phyloP scores from a whole-genome alignment of 2,329 filamentous ascomycete species.

The Claviceps humidiphila region DNA sequence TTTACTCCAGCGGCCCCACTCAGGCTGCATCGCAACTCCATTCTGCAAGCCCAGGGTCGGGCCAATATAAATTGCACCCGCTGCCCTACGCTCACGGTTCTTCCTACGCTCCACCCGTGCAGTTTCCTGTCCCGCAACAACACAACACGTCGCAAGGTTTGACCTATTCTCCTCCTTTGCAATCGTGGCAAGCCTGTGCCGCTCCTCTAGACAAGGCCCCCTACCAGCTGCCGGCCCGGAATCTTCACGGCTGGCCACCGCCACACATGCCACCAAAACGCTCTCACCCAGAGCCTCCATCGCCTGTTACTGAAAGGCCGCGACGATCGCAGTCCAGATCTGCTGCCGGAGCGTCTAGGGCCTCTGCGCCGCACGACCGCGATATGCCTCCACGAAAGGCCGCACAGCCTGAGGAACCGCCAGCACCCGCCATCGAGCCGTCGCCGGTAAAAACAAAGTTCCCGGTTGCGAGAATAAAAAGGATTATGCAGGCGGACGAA shows the following conservation, averaged over 20 bases:
- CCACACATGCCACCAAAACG: conserved; percentile 6
- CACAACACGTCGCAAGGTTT: conserved; percentile 13
- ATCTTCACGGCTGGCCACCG: conserved; percentile 8
- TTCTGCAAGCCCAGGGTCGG: conserved; percentile 10
- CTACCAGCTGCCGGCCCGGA: conserved; percentile 6
- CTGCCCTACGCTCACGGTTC: conserved; percentile 15
- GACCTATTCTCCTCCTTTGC: conserved; percentile 11
- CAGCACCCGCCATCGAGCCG: conserved; percentile 34
- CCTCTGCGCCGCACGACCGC: conserved; percentile 6
- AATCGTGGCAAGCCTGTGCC: conserved; percentile 9
- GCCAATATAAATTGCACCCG: conserved; percentile 22
- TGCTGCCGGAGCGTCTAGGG: not conserved
- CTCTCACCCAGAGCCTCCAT: not conserved
- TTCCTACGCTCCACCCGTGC: conserved; percentile 15
- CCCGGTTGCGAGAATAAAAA: conserved; percentile 91
- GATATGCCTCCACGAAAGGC: conserved; percentile 22
- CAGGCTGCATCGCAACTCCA: conserved; percentile 9
- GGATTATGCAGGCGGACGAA: conserved; percentile 98
- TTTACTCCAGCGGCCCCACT: conserved; percentile 29
- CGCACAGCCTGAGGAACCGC: conserved; percentile 15
- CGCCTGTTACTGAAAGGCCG: conserved; percentile 2
- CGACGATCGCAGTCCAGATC: conserved; percentile 1
- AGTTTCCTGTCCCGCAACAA: conserved; percentile 15
- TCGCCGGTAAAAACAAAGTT: conserved; percentile 89
- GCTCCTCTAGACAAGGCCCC: conserved; percentile 9